phyloP scores from a whole-genome alignment of 2,329 filamentous ascomycete species.

The Xylariales sp. region DNA sequence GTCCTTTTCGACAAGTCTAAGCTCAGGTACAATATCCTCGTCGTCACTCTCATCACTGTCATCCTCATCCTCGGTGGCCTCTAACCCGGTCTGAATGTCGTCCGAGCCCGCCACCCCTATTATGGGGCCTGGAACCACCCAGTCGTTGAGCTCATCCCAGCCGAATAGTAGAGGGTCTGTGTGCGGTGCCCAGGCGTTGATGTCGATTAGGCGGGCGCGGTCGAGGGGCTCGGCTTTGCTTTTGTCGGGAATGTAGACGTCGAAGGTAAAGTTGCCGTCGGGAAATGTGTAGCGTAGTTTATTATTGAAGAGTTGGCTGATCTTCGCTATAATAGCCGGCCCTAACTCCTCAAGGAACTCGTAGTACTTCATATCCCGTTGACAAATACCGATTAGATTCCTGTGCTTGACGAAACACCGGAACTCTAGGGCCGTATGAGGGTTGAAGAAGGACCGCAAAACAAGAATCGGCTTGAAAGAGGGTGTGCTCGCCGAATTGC shows the following conservation, averaged over 20 bases:
- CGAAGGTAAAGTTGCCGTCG: constrained; percentile 80
- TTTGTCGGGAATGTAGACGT: constrained; percentile 86
- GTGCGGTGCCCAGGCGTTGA: constrained; percentile 88
- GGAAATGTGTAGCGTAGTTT: constrained; percentile 74
- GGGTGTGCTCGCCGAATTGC: constrained; percentile 23
- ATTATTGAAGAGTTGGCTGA: constrained; percentile 72
- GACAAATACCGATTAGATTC: constrained; percentile 75
- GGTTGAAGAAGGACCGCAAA: constrained; percentile 79
- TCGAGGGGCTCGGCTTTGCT: constrained; percentile 56
- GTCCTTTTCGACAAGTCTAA: constrained; percentile 75
- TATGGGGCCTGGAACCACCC: constrained; percentile 57
- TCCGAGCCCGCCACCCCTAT: constrained; percentile 44
- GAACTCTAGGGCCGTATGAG: constrained; percentile 90
- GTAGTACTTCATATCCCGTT: constrained; percentile 88
- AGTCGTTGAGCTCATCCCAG: constrained; percentile 79
- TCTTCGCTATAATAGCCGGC: constrained; percentile 60
- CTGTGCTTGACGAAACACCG: constrained; percentile 88
- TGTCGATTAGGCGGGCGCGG: constrained; percentile 80
- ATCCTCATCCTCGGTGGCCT: constrained; percentile 29
- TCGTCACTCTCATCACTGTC: constrained; percentile 42
- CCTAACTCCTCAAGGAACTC: constrained; percentile 67
- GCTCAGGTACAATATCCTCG: constrained; percentile 64
- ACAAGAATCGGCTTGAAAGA: constrained; percentile 73
- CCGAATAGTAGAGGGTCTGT: constrained; percentile 88
- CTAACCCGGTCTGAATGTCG: constrained; percentile 31